Conservation (phyloP, 352 stramenopile species). For the Phytophthora pluvialis region DNA sequence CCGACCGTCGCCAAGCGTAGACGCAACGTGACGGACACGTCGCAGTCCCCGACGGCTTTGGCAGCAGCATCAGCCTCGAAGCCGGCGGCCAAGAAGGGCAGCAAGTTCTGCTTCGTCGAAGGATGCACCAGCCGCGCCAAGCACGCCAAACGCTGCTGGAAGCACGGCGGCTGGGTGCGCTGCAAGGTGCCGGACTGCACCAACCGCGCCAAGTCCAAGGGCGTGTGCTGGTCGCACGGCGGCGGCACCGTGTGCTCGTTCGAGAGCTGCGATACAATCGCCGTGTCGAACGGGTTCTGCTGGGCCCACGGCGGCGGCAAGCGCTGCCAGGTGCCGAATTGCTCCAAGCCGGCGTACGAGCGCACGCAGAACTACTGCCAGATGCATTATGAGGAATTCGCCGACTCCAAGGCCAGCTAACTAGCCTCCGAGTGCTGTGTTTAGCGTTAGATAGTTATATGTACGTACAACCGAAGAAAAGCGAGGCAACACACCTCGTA, state of each 20-base stretch:
- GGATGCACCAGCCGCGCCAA: conserved; percentile 56
- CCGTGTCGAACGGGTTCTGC: conserved; percentile 59
- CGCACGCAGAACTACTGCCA: conserved; percentile 66
- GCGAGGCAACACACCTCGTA: not conserved
- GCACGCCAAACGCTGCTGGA: conserved; percentile 64
- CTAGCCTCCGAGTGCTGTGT: not conserved
- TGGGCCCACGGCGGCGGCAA: conserved; percentile 54
- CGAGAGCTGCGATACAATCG: conserved; percentile 56
- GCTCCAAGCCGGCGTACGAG: conserved; percentile 63
- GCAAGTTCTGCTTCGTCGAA: conserved; percentile 64
- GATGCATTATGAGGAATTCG: conserved; percentile 48
- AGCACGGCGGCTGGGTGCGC: conserved; percentile 60
- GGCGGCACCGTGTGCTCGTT: conserved; percentile 60
- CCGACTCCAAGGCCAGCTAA: conserved; percentile 20
- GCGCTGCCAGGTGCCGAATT: conserved; percentile 50
- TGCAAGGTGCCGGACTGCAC: conserved; percentile 67
- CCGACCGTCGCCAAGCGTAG: conserved; percentile 27
- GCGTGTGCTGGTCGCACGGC: conserved; percentile 70
- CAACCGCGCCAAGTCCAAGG: conserved; percentile 73
- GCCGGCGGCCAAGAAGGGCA: conserved; percentile 44
- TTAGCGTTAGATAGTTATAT: conserved; percentile 28
- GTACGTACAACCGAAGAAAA: conserved; percentile 27
- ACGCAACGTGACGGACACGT: conserved; percentile 15
- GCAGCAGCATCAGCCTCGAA: conserved; percentile 1
- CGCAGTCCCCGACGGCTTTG: not conserved